These are phyloP conservation scores for Gnomoniopsis sp. DNA, from an alignment of 2,329 filamentous ascomycete genomes.

Conservation along the genomic window DNA sequence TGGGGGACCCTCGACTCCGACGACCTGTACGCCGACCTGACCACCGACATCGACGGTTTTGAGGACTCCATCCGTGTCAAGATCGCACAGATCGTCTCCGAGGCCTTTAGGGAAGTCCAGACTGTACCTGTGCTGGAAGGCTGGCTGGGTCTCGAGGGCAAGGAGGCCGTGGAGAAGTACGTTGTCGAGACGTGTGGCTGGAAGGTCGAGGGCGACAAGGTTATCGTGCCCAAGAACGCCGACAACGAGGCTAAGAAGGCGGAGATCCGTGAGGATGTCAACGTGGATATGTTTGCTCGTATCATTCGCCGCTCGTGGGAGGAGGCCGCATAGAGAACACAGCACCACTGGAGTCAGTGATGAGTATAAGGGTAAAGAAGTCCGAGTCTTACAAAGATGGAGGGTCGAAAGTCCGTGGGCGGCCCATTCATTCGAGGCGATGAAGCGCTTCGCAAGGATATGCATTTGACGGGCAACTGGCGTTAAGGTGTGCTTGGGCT, in stretches of 20 bases:
- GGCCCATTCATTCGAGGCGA: background rate
- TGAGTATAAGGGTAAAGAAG: background rate
- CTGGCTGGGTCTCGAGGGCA: constrained; percentile 68
- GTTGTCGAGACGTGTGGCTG: constrained; percentile 83
- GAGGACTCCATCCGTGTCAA: constrained; percentile 89
- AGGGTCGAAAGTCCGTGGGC: background rate
- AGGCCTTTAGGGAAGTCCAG: constrained; percentile 72
- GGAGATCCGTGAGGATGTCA: constrained; percentile 92
- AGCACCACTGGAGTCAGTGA: too few relatives aligned
- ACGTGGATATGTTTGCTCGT: constrained; percentile 78
- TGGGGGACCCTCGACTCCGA: constrained; percentile 91
- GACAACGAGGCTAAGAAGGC: constrained; percentile 97
- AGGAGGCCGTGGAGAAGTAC: constrained; percentile 70
- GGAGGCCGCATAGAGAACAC: constrained; percentile 57
- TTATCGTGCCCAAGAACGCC: constrained; percentile 85
- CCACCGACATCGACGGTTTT: constrained; percentile 90
- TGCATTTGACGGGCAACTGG: constrained; percentile 11
- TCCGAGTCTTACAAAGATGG: background rate
- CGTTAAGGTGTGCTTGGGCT: constrained; percentile 6
- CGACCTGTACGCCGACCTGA: constrained; percentile 92
- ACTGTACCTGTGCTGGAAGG: constrained; percentile 61
- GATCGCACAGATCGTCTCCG: constrained; percentile 83
- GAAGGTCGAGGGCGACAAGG: constrained; percentile 66
- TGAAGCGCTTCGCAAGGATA: constrained; percentile 4
- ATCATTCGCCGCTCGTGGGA: constrained; percentile 85